A percentile compares a stretch with the other conserved stretches of the same genome.
These are phyloP conservation scores for Penicillium ochrochloron DNA, from an alignment of 495 filamentous ascomycete genomes.

Conservation along the genomic window DNA sequence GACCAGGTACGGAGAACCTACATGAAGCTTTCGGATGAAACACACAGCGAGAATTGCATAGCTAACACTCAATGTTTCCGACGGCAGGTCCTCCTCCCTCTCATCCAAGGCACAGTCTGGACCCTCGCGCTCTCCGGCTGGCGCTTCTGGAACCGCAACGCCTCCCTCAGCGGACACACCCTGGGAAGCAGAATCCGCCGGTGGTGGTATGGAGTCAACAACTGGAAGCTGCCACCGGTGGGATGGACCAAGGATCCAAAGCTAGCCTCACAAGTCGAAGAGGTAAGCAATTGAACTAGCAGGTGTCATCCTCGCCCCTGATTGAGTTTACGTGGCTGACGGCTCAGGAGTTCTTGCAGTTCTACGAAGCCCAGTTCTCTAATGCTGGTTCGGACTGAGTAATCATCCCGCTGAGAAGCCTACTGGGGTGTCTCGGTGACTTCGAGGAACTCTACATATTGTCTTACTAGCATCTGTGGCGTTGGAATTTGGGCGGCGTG, in stretches of 20 bases:
- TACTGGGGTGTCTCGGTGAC: neutral
- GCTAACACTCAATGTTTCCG: constrained; percentile 14
- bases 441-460: constrained; percentile 11
- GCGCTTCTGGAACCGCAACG: constrained; percentile 78
- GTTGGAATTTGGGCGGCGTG: constrained; percentile 21
- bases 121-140: constrained; percentile 79
- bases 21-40: neutral
- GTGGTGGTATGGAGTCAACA: constrained; percentile 93
- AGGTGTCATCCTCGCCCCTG: constrained; percentile 2
- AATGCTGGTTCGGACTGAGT: constrained; percentile 43
- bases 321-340: constrained; percentile 33
- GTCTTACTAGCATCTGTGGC: constrained; percentile 33
- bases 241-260: constrained; percentile 32
- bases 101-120: constrained; percentile 84
- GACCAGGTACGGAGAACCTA: constrained; percentile 71
- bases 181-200: constrained; percentile 72
- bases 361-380: constrained; percentile 49
- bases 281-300: constrained; percentile 46
- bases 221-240: constrained; percentile 68
- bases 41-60: neutral
- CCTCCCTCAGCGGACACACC: constrained; percentile 69
- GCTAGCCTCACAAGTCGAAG: constrained; percentile 49
- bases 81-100: constrained; percentile 74
- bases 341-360: constrained; percentile 49
- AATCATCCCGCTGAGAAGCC: neutral